Conservation (phyloP, 768 basidiomycete species). For the Podaxis rugospora region DNA sequence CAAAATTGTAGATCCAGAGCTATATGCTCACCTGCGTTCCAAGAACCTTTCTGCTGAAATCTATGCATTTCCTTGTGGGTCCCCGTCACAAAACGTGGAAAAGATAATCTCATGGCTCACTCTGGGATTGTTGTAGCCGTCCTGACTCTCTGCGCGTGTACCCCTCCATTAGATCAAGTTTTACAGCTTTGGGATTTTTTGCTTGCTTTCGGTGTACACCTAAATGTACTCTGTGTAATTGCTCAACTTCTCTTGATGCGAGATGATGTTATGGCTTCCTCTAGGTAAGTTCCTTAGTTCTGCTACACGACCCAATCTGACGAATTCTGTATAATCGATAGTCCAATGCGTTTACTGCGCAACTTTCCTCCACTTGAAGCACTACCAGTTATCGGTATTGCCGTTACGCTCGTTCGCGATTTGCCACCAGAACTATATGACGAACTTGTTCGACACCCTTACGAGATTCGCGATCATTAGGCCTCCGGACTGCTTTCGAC, state of each 20-base stretch:
- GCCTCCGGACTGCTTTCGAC: constrained; percentile 12
- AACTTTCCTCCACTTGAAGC: constrained; percentile 93
- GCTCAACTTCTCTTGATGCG: constrained; percentile 90
- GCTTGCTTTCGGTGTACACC: constrained; percentile 91
- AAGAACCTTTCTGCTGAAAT: constrained; percentile 95
- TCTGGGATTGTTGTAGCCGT: constrained; percentile 51
- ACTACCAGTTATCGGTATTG: constrained; percentile 83
- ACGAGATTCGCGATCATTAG: constrained; percentile 38
- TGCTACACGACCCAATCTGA: background rate
- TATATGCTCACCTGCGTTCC: constrained; percentile 75
- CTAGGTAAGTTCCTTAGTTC: constrained; percentile 54
- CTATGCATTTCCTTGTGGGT: constrained; percentile 94
- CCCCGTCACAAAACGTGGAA: background rate
- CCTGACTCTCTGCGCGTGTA: constrained; percentile 93
- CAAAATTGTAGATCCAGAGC: constrained; percentile 84
- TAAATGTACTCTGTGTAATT: constrained; percentile 96
- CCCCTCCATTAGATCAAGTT: constrained; percentile 93
- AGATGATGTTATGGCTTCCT: constrained; percentile 82
- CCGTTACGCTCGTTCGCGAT: constrained; percentile 91
- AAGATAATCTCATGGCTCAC: background rate
- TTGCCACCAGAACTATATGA: constrained; percentile 84
- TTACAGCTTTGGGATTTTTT: constrained; percentile 97
- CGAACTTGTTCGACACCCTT: constrained; percentile 86
- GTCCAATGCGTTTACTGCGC: constrained; percentile 91
- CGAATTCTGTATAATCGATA: constrained; percentile 23